phyloP scores from a whole-genome alignment of 2,329 filamentous ascomycete genomes.

The Rutstroemia sp. region DNA sequence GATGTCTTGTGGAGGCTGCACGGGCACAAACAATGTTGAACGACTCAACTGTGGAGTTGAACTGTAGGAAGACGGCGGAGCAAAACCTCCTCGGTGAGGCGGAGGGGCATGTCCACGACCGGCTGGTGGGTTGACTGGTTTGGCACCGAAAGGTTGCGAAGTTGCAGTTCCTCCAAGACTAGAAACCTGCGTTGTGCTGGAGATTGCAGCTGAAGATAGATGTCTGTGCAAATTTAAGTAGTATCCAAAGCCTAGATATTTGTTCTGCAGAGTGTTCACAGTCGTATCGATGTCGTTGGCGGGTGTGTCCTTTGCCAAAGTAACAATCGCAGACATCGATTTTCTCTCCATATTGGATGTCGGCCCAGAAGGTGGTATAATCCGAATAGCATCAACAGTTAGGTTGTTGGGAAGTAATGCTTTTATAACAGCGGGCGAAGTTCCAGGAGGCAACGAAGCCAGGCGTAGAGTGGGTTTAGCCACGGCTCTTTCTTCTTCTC shows the following conservation, averaged over 20 bases:
- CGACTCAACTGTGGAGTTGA: constrained; percentile 32
- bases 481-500: constrained; percentile 48
- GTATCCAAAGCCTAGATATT: constrained; percentile 78
- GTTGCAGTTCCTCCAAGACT: constrained; percentile 30
- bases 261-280: constrained; percentile 72
- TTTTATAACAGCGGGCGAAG: constrained; percentile 52
- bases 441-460: constrained; percentile 52
- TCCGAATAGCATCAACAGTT: constrained; percentile 65
- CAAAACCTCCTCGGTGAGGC: constrained; percentile 56
- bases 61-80: constrained; percentile 68
- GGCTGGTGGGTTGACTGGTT: constrained; percentile 43
- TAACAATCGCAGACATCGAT: constrained; percentile 71
- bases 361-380: constrained; percentile 49
- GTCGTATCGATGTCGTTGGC: constrained; percentile 76
- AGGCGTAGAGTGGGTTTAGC: constrained; percentile 57
- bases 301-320: constrained; percentile 70
- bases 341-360: constrained; percentile 54
- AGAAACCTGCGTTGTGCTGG: constrained; percentile 40
- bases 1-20: constrained; percentile 70
- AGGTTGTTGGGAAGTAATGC: constrained; percentile 52
- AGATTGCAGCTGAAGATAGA: constrained; percentile 68
- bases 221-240: constrained; percentile 75
- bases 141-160: constrained; percentile 74
- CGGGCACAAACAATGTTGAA: constrained; percentile 56
- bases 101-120: constrained; percentile 42